Base-by-base conservation (phyloP, 2,329 filamentous ascomycete genomes). In the Aspergillus spinulosporus region DNA sequence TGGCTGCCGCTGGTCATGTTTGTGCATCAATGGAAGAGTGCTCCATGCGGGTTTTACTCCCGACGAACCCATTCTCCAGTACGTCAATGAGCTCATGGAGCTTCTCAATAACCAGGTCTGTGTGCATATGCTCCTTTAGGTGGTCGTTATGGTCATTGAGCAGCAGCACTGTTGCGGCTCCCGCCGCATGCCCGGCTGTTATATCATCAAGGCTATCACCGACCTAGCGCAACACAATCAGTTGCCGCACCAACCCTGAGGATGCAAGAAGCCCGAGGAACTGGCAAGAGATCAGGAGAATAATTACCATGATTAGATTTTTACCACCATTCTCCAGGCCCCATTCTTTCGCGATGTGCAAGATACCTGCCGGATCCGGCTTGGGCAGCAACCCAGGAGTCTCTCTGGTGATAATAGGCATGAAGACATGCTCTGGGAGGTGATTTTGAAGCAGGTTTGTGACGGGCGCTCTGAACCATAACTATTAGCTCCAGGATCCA, bases 141-240 rank as follows among this genome's bases (percentile, higher is more conserved):
- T 88, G 81, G 54, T 72, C 73, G 69, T 96, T 96, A n/a, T 82
- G 86, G n/a, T 90, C 85, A 67, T 95, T 95, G 12, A 88, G 82
- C 44, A 99, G 78, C 69, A 97, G 70, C n/a, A 97, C 92, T 0
- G 94, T 97, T 34, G 91, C 89, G 1, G 92, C 90, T 1, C 93
- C 93, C 0, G 93, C 93, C 51, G 80, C 81, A 58, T 88, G 83
- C 0, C 94, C 93, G 0, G 93, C 91, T 5, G 88, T 89, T 85
- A 97, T 95, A 70, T 99, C 94, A 71, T 97, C 94, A 54, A 96
- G 85, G 12, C 88, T 92, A 69, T 93, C 89, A 3, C 89, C 89
- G 21, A 80, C 78, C 78, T 75, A 51, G 59, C 61, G 12, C 43
- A 52, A 36, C 37, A 49, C 32, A 8, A 28, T 44, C 50, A 42